Evolutionary conservation across 305 asterid species (phyloP), one percentile per base, ranked within the genome.

Genomic region (Ilex paraguariensis): DNA sequence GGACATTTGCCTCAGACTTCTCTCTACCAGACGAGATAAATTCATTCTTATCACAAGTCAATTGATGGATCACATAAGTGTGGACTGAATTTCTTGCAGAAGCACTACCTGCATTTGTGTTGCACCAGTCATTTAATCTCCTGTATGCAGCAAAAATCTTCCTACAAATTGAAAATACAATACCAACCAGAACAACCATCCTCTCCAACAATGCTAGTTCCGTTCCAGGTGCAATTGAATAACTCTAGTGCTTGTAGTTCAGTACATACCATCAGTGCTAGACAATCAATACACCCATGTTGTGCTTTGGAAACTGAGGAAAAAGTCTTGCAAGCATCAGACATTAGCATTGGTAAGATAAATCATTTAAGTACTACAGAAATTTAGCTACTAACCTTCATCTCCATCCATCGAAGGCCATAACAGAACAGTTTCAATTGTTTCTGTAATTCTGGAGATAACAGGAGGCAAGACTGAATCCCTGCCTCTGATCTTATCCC

Each of bases 251-350:
- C 66, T 73, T 79, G 87, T 69, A 87, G 66, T 69, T 89, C 95
- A 44, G 87, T 65, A 74, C 97, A 87, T 52, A 92, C 56, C 86
- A 89, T 81, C 81, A 88, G 78, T 49, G 96, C 96, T 73, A 91
- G 68, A 79, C 88, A 87, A 77, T 91, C 98, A 49, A 89, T 92
- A 89, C 98, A 89, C 67, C 97, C 98, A 67, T 87, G 98, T 70
- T 92, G 97, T 39, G 88, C 95, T 83, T 92, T 92, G 30, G 90
- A 77, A 78, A 84, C 96, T 89, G 89, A 51, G 65, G 30, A 70
- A 57, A 63, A 17, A 55, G 48, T 53, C 50, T 4, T 11, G 57
- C 56, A 65, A 31, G 32, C 14, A 48, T 66, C 40, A 61, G 69
- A 54, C 15, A 56, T 64, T 33, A 72, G 71, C 75, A 61, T 21